Conservation (phyloP, 768 basidiomycete genomes). For the Tulasnella sp. region DNA sequence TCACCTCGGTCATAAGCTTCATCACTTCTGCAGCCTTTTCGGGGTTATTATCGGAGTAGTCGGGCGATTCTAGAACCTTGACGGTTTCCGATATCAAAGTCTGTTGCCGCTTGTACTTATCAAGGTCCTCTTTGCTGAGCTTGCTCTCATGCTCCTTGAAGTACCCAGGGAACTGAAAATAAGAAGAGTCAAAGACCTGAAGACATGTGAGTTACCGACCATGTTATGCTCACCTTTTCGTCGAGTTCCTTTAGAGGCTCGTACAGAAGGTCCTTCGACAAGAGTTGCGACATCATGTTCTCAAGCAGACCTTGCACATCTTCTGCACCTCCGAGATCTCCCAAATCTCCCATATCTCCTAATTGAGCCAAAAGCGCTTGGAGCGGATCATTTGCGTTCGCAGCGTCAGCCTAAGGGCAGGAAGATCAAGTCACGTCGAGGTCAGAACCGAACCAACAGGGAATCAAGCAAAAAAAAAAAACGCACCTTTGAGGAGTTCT, state of each 20-base stretch:
- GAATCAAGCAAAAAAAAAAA: slow-evolving; percentile 26
- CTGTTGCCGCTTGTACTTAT: slow-evolving; percentile 67
- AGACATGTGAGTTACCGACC: not conserved
- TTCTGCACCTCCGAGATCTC: slow-evolving; percentile 47
- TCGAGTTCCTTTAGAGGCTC: slow-evolving; percentile 82
- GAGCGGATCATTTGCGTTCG: slow-evolving; percentile 49
- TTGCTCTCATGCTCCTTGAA: slow-evolving; percentile 59
- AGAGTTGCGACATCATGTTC: slow-evolving; percentile 76
- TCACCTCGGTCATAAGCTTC: slow-evolving; percentile 75
- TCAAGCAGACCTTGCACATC: slow-evolving; percentile 70
- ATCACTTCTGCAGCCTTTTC: slow-evolving; percentile 56
- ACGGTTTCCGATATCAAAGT: slow-evolving; percentile 61
- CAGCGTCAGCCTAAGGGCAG: slow-evolving; percentile 38
- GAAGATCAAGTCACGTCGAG: not conserved
- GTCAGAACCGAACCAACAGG: not conserved
- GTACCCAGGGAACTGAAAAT: slow-evolving; percentile 72
- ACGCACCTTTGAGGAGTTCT: slow-evolving; percentile 57
- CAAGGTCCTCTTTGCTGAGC: slow-evolving; percentile 60
- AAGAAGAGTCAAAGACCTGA: not conserved
- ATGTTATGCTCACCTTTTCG: slow-evolving; percentile 53
- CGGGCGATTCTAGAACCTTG: slow-evolving; percentile 63
- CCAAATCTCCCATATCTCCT: slow-evolving; percentile 49
- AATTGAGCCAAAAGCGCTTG: slow-evolving; percentile 56
- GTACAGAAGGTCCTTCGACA: slow-evolving; percentile 82
- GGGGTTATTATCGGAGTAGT: slow-evolving; percentile 60